phyloP scores from a whole-genome alignment of 2,329 filamentous ascomycete species.

The Pseudogymnoascus sp. region DNA sequence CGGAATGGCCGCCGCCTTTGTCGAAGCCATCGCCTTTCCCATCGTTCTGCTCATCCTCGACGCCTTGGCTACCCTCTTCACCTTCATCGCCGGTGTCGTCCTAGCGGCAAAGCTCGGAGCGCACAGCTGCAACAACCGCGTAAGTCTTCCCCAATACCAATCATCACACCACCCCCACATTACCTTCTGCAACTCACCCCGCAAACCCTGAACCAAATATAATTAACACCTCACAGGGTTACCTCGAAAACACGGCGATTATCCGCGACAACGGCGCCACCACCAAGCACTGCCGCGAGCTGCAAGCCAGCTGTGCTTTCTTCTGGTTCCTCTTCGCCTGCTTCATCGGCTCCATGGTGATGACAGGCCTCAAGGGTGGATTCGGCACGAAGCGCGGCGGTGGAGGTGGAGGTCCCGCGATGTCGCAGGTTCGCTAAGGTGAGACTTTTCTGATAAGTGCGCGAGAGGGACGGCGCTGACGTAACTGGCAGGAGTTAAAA shows the following conservation, averaged over 20 bases:
- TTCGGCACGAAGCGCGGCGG: conserved; percentile 41
- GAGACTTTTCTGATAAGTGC: not conserved
- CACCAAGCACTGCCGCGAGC: conserved; percentile 63
- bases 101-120: conserved; percentile 61
- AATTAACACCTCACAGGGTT: conserved; percentile 26
- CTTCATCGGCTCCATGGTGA: conserved; percentile 49
- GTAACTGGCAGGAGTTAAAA: not conserved
- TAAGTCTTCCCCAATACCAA: conserved; percentile 30
- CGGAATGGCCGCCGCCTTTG: conserved; percentile 49
- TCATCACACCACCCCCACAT: not conserved
- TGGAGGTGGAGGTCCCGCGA: conserved; percentile 35
- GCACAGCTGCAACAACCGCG: conserved; percentile 56
- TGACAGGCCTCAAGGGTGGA: conserved; percentile 30
- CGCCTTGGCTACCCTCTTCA: conserved; percentile 52
- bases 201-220: not conserved
- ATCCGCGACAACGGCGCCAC: conserved; percentile 48
- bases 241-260: conserved; percentile 45
- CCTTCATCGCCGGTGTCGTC: conserved; percentile 62
- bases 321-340: conserved; percentile 69
- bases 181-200: not conserved
- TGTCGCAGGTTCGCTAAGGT: conserved; percentile 41
- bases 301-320: conserved; percentile 67
- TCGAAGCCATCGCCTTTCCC: conserved; percentile 44
- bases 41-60: conserved; percentile 50
- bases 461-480: not conserved